A percentile compares a stretch with the other conserved stretches of the same genome.
These are phyloP conservation scores for Paramecium sexaurelia DNA, from an alignment of 73 alveolate genomes.

Conservation along the genomic window DNA sequence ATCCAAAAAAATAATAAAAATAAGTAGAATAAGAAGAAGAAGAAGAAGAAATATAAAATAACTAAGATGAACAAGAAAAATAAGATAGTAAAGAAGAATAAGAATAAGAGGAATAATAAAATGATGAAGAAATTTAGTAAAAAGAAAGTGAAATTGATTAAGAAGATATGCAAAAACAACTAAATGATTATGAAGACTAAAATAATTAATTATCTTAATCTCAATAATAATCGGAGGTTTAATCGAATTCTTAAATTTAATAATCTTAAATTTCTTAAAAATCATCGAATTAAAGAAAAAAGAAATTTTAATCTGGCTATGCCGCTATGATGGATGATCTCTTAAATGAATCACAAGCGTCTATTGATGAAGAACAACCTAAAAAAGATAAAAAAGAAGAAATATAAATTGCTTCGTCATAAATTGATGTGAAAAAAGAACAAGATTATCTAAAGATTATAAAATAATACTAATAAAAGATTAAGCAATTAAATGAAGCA, in stretches of 20 bases:
- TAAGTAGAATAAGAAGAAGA: neutral
- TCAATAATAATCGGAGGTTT: neutral
- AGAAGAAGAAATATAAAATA: neutral
- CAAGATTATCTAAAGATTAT: conserved; percentile 26
- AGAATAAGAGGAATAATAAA: neutral
- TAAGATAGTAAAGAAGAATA: neutral
- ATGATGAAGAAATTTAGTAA: neutral
- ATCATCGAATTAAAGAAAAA: neutral
- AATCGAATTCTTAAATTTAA: neutral
- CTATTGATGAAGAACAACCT: neutral
- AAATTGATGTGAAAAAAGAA: neutral
- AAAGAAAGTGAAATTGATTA: neutral
- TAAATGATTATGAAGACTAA: neutral
- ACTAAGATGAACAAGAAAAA: neutral
- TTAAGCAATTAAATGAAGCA: neutral
- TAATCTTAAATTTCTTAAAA: neutral
- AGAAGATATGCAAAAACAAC: neutral
- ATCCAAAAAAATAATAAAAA: neutral
- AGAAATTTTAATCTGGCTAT: conserved; percentile 9
- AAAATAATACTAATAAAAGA: conserved; percentile 19
- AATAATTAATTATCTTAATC: neutral
- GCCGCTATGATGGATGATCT: conserved; percentile 51
- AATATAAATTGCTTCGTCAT: neutral
- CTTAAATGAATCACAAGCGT: neutral
- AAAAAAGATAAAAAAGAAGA: neutral